A percentile compares a stretch with the other conserved stretches of the same genome.
These are phyloP conservation scores for Myochromella boudieri DNA, from an alignment of 768 basidiomycete species.

Conservation along the genomic window DNA sequence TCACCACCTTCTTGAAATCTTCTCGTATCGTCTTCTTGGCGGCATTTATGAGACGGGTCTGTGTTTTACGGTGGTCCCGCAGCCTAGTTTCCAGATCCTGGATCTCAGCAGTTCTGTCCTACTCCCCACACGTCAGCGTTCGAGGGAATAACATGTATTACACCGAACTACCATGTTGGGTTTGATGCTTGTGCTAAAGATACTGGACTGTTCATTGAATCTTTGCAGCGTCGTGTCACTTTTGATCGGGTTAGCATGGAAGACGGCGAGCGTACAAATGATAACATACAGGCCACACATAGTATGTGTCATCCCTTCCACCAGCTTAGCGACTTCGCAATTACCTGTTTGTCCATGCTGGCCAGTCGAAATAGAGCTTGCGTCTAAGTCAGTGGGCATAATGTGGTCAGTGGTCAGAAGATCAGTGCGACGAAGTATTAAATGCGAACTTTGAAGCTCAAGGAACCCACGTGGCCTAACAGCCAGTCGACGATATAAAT, in stretches of 20 bases:
- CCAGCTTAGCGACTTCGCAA: slow-evolving; percentile 1
- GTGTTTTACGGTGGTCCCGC: slow-evolving; percentile 16
- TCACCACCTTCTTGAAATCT: slow-evolving; percentile 21
- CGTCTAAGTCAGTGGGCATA: neutral
- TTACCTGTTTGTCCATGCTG: neutral
- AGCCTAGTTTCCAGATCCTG: slow-evolving; percentile 18
- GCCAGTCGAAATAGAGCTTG: neutral
- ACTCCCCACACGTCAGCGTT: neutral
- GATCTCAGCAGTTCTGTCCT: slow-evolving; percentile 15
- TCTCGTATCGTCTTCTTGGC: slow-evolving; percentile 26
- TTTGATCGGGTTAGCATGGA: slow-evolving; percentile 5
- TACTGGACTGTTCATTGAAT: slow-evolving; percentile 29
- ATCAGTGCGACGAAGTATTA: neutral
- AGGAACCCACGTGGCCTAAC: slow-evolving; percentile 17
- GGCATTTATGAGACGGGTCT: slow-evolving; percentile 22
- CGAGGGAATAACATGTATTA: neutral
- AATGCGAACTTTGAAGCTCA: slow-evolving; percentile 5
- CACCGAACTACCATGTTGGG: slow-evolving; percentile 24
- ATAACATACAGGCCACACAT: slow-evolving; percentile 20
- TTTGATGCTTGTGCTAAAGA: slow-evolving; percentile 23
- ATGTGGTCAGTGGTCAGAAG: slow-evolving; percentile 3
- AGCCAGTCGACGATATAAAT: neutral
- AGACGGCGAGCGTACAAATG: neutral
- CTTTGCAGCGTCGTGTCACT: slow-evolving; percentile 29
- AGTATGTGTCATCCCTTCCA: slow-evolving; percentile 13